These are phyloP conservation scores for Sanguinoderma infundibulare DNA, from an alignment of 1,284 basidiomycete species.

Conservation along the genomic window DNA sequence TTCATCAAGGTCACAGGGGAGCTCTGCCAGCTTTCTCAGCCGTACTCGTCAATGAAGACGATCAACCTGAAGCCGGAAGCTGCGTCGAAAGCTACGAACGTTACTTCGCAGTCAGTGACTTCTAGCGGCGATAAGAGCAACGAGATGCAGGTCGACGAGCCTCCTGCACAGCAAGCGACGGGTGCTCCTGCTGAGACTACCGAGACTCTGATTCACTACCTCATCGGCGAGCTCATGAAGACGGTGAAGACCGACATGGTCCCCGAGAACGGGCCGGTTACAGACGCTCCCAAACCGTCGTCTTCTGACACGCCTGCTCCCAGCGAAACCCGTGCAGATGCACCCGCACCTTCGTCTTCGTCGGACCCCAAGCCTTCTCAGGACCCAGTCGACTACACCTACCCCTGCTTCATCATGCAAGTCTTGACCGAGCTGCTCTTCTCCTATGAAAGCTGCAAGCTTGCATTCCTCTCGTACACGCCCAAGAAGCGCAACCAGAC, in stretches of 20 bases:
- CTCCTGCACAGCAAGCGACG: slow-evolving; percentile 27
- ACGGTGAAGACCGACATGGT: slow-evolving; percentile 49
- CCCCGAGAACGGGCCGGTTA: slow-evolving; percentile 6
- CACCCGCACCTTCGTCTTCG: not conserved
- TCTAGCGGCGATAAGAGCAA: slow-evolving; percentile 32
- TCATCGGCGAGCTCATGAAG: slow-evolving; percentile 74
- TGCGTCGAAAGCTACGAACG: slow-evolving; percentile 30
- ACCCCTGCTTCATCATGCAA: slow-evolving; percentile 90
- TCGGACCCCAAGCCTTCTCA: slow-evolving; percentile 14
- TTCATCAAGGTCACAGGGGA: slow-evolving; percentile 81
- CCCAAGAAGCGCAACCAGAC: slow-evolving; percentile 69
- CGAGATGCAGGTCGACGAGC: slow-evolving; percentile 75
- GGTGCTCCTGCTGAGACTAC: slow-evolving; percentile 47
- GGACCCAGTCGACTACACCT: slow-evolving; percentile 53
- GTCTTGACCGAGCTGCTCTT: slow-evolving; percentile 91
- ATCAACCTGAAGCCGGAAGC: slow-evolving; percentile 58
- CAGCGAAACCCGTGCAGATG: slow-evolving; percentile 5
- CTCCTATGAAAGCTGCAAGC: slow-evolving; percentile 92
- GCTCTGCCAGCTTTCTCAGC: slow-evolving; percentile 74
- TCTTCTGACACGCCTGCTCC: slow-evolving; percentile 7
- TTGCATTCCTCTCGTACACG: slow-evolving; percentile 83
- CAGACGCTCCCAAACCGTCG: slow-evolving; percentile 9
- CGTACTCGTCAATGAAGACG: slow-evolving; percentile 64
- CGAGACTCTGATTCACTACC: slow-evolving; percentile 74
- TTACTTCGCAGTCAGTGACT: slow-evolving; percentile 26